A percentile compares a stretch with the other conserved stretches of the same genome.
Evolutionary conservation across 768 basidiomycete species (phyloP).

Genomic region (Termitomyces sp.): DNA sequence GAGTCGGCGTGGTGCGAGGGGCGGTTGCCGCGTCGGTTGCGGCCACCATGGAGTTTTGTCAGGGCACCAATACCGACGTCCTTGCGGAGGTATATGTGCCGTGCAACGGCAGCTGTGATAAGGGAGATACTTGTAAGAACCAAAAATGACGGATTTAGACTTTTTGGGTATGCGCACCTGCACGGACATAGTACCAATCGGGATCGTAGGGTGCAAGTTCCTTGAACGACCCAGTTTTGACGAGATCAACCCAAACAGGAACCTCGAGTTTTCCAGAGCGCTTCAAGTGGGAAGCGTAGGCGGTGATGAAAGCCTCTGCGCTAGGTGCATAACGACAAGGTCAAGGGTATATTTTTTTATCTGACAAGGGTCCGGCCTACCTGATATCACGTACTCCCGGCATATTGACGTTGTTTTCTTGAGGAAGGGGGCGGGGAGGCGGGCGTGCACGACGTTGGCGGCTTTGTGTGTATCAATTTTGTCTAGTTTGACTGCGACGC

Average conservation of each 20-base stretch:
- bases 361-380: slow-evolving; percentile 31
- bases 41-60: slow-evolving; percentile 94
- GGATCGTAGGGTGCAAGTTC: slow-evolving; percentile 99
- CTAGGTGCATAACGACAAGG: slow-evolving; percentile 38
- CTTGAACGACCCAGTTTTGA: slow-evolving; percentile 97
- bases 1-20: slow-evolving; percentile 91
- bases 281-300: slow-evolving; percentile 95
- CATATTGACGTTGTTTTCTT: slow-evolving; percentile 56
- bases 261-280: slow-evolving; percentile 99
- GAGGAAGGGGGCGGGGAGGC: slow-evolving; percentile 42
- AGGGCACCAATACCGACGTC: slow-evolving; percentile 92
- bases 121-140: background rate
- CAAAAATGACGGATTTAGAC: background rate
- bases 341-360: slow-evolving; percentile 13
- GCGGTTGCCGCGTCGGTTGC: slow-evolving; percentile 94
- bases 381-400: slow-evolving; percentile 83
- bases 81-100: slow-evolving; percentile 99
- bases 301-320: slow-evolving; percentile 90
- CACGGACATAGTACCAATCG: slow-evolving; percentile 99
- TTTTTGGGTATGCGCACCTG: slow-evolving; percentile 58
- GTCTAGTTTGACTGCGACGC: slow-evolving; percentile 17
- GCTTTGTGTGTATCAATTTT: slow-evolving; percentile 42
- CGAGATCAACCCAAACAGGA: slow-evolving; percentile 96
- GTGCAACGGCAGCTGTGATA: slow-evolving; percentile 82
- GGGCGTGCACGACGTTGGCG: slow-evolving; percentile 47